Base-by-base conservation (phyloP, 352 stramenopile species). In the Phytophthora foliorum region DNA sequence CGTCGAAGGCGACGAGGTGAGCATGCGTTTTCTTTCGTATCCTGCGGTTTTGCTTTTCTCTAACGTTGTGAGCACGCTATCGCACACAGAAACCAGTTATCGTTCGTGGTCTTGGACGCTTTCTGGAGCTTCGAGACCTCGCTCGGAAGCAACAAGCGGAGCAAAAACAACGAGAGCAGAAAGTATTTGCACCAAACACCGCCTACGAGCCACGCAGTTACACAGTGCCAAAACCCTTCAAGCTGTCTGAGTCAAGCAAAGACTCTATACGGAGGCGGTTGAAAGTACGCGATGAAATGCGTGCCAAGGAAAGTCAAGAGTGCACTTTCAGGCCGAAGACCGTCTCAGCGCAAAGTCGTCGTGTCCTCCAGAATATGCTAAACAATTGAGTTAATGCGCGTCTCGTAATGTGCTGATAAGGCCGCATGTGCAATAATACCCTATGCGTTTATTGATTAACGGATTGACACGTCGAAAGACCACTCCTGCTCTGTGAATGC, bases 201-300 rank as follows among this genome's bases (percentile, higher is more conserved):
- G 19, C 72, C 1, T 93, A 93, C 54, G 79, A 90, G 25, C 85
- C 85, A 22, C 88, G 88, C 16, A 91, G 63, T 38, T 93, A 93
- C 61, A 95, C 88, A 0, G 71, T 93, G 6, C 88, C 84, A 0
- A 84, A 90, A 53, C 88, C 88, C 14, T 93, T 95, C 67, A 88
- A 89, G 14, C 55, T 95, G 8, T 92, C 85, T 11, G 70, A 80
- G 51, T 57, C 78, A n/a, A 92, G 69, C 56, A 88, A 81, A 69
- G 73, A 86, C 14, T 72, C 77, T 3, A 84, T 88, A 19, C 73
- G 75, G 5, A 67, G 82, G 7, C 76, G 74, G 19, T 52, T 86
- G 4, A 78, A 81, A 31, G 61, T 82, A 16, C 63, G 71, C 11
- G 74, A 89, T 38, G 78, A 89, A 57, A 78, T 88, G 68, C 75